These are phyloP conservation scores for Beverwykella pulmonaria DNA, from an alignment of 495 filamentous ascomycete genomes.

Conservation along the genomic window DNA sequence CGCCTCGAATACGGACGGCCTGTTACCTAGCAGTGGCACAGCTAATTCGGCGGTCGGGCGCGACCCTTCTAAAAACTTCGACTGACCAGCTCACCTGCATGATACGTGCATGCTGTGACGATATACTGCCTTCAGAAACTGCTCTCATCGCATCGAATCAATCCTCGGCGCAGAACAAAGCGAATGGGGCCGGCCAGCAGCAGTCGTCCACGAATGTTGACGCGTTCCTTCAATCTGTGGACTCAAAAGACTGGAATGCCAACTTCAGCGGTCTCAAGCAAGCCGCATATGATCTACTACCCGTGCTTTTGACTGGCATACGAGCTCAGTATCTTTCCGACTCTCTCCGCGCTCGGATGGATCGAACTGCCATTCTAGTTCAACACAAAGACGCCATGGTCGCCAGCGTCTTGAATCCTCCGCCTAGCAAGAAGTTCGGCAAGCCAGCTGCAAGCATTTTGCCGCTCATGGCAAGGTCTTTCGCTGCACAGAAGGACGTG, in stretches of 20 bases:
- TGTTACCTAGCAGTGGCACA: slow-evolving; percentile 60
- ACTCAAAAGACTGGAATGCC: slow-evolving; percentile 23
- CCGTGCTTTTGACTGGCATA: slow-evolving; percentile 60
- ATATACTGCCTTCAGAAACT: slow-evolving; percentile 49
- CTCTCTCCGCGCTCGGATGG: slow-evolving; percentile 68
- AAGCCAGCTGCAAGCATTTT: slow-evolving; percentile 68
- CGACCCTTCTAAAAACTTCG: slow-evolving; percentile 62
- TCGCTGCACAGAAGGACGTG: slow-evolving; percentile 62
- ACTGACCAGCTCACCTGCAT: slow-evolving; percentile 61
- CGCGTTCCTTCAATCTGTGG: slow-evolving; percentile 52
- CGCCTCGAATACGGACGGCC: slow-evolving; percentile 56
- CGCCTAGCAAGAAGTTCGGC: slow-evolving; percentile 59
- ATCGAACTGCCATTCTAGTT: slow-evolving; percentile 74
- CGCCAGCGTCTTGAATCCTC: slow-evolving; percentile 77
- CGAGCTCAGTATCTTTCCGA: slow-evolving; percentile 63
- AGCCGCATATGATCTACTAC: slow-evolving; percentile 64
- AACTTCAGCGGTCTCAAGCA: slow-evolving; percentile 43
- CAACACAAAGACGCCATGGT: slow-evolving; percentile 69
- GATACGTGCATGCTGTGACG: slow-evolving; percentile 64
- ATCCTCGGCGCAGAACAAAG: slow-evolving; percentile 30
- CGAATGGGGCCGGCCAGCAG: slow-evolving; percentile 40
- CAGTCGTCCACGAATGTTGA: slow-evolving; percentile 55
- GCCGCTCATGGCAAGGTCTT: slow-evolving; percentile 68
- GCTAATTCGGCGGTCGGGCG: slow-evolving; percentile 63
- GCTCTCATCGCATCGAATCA: neutral